phyloP scores from a whole-genome alignment of 1,284 basidiomycete species.

The Cryptococcus wingfieldii region DNA sequence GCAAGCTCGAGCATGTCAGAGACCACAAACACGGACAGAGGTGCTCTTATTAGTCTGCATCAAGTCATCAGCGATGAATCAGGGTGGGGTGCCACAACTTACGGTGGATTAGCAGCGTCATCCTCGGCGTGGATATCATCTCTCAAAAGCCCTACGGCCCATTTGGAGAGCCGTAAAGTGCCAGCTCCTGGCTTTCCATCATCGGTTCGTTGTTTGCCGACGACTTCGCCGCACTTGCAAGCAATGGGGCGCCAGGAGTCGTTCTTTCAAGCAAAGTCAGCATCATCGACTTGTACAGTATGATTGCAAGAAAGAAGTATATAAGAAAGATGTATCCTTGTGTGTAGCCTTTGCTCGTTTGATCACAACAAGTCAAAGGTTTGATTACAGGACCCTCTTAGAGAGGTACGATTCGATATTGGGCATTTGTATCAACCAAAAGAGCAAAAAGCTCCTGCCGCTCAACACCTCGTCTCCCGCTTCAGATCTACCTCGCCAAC shows the following conservation, averaged over 20 bases:
- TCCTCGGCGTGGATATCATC: slow-evolving; percentile 51
- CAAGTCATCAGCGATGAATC: neutral
- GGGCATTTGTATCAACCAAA: slow-evolving; percentile 89
- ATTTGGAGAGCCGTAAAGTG: slow-evolving; percentile 64
- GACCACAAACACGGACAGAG: slow-evolving; percentile 74
- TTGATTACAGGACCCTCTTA: slow-evolving; percentile 21
- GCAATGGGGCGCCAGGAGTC: slow-evolving; percentile 63
- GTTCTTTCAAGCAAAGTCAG: slow-evolving; percentile 17
- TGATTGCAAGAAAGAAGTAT: slow-evolving; percentile 6
- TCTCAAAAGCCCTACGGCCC: slow-evolving; percentile 69
- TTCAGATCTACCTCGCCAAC: neutral
- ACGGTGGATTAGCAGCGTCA: neutral
- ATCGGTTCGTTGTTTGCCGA: slow-evolving; percentile 60
- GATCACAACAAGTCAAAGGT: slow-evolving; percentile 52
- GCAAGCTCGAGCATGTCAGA: slow-evolving; percentile 82
- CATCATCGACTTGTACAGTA: slow-evolving; percentile 18
- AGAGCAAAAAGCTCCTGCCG: slow-evolving; percentile 22
- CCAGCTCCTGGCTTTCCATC: slow-evolving; percentile 43
- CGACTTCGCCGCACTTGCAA: slow-evolving; percentile 71
- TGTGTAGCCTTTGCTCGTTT: slow-evolving; percentile 75
- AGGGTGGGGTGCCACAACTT: too few relatives aligned
- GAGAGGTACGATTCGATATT: slow-evolving; percentile 56
- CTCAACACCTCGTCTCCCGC: slow-evolving; percentile 1
- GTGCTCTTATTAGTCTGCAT: slow-evolving; percentile 59
- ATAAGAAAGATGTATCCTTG: slow-evolving; percentile 8